Conservation (phyloP, 768 basidiomycete genomes). For the Polyporus arcularius region DNA sequence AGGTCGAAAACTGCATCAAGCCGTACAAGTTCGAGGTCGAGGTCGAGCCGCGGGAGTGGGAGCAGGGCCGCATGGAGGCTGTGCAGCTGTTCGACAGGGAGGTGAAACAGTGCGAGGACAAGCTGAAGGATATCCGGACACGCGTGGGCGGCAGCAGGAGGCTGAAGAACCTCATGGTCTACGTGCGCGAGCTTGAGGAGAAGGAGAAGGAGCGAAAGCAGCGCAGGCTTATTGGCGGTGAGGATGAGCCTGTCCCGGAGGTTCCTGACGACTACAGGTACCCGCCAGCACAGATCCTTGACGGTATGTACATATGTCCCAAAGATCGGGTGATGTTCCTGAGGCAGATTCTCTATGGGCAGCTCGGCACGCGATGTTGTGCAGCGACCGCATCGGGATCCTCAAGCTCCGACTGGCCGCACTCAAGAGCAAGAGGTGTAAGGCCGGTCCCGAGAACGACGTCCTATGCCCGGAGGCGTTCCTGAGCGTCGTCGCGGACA, state of each 20-base stretch:
- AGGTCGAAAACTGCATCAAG: constrained; percentile 99
- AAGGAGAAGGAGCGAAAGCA: constrained; percentile 65
- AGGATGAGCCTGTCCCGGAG: constrained; percentile 36
- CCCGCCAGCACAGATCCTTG: constrained; percentile 87
- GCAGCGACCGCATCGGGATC: constrained; percentile 76
- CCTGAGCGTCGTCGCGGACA: constrained; percentile 95
- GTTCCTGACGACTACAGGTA: constrained; percentile 80
- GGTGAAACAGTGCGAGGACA: constrained; percentile 78
- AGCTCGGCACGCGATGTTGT: constrained; percentile 94
- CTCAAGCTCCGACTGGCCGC: constrained; percentile 86
- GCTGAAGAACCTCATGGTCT: constrained; percentile 71
- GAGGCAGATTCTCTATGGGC: constrained; percentile 7
- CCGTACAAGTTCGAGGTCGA: constrained; percentile 99
- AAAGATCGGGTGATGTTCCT: background rate
- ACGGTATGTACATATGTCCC: constrained; percentile 58
- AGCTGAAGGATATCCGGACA: constrained; percentile 82
- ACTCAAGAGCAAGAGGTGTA: constrained; percentile 87
- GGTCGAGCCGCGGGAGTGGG: constrained; percentile 93
- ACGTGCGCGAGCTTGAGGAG: constrained; percentile 83
- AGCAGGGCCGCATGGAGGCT: constrained; percentile 71
- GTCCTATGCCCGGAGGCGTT: constrained; percentile 96
- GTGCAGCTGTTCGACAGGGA: constrained; percentile 85
- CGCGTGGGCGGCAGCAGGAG: constrained; percentile 87
- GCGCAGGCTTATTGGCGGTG: constrained; percentile 42
- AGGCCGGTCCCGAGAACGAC: constrained; percentile 83